These are phyloP conservation scores for Cymodocea nodosa DNA, from an alignment of 116 monocot genomes.

Conservation along the genomic window DNA sequence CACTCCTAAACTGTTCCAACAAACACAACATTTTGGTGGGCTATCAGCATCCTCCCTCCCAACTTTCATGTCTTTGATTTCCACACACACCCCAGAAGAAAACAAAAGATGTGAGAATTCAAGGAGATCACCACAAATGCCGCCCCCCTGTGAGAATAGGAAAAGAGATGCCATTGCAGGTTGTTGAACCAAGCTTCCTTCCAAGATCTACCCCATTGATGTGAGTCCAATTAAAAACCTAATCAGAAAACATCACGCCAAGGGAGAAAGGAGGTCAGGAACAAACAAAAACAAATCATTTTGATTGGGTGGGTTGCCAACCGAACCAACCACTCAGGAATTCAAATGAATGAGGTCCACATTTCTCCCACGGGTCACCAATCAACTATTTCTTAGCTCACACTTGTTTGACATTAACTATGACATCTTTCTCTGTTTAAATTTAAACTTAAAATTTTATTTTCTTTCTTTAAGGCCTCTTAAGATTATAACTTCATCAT, in stretches of 20 bases:
- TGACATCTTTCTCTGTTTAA: too few relatives aligned
- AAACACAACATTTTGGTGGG: slow-evolving; percentile 5
- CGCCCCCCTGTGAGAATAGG: not conserved
- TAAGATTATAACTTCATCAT: too few relatives aligned
- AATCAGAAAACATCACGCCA: not conserved
- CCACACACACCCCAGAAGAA: not conserved
- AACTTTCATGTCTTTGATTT: not conserved
- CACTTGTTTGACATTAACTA: not conserved
- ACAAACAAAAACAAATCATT: not conserved
- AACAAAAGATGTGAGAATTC: not conserved
- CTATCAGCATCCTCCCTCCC: not conserved
- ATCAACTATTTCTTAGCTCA: not conserved
- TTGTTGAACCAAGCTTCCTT: slow-evolving; percentile 6
- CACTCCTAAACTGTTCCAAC: not conserved
- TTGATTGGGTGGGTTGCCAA: not conserved
- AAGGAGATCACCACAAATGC: not conserved
- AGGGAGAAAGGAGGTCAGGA: not conserved
- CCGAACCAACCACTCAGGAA: slow-evolving; percentile 5
- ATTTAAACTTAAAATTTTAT: too few relatives aligned
- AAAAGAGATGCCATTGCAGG: not conserved
- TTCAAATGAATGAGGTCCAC: not conserved
- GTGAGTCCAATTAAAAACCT: not conserved
- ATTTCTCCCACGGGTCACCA: not conserved
- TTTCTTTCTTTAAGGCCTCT: too few relatives aligned
- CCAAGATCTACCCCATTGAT: not conserved